Evolutionary conservation across 345 rosid genomes (phyloP), one percentile per base, ranked within the genome.

Genomic region (Lepidium africanum): DNA sequence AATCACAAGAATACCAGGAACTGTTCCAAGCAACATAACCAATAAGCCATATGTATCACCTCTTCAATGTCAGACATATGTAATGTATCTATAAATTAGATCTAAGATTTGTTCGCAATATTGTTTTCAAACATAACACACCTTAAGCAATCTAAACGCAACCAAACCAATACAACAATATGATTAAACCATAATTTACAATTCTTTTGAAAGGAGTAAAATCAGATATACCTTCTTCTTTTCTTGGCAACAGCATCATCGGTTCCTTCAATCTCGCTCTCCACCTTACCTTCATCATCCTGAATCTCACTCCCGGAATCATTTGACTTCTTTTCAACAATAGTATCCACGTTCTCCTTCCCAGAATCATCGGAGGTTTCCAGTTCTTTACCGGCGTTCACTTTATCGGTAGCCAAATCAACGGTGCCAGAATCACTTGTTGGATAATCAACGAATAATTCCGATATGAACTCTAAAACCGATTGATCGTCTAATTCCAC

Each of bases 181-280:
- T 14, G 12, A 60, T 7, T 13, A 19, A 70, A 40, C 40, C 37
- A 8, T 53, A 45, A 36, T 5, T 37, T 12, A 37, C 9, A 53
- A 16, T 35, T 13, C 48, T 15, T 9, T 0, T 16, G 14, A 7
- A 21, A 5, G 43, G 9, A 16, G 9, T 8, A 56, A 37, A 63
- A 63, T 70, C 61, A 76, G 5, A 75, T 16, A 33, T 81, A 79
- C 84, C 89, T 78, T 75, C 69, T 81, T 83, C 67, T 70, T 74
- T 88, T 88, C 81, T 77, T 88, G 27, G 78, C 67, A 53, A 63
- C 56, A 36, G 75, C 68, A 76, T 76, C 81, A 51, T 74, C 78
- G 49, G 69, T 25, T 15, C 33, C 80, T 9, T 39, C 74, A 35
- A 33, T 68, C 9, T 39, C 74, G 33, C 38, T 41, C 27, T 30